A percentile compares a stretch with the other conserved stretches of the same genome.
Conservation (phyloP, 2,329 filamentous ascomycete species). For the Paraphoma chrysanthemicola region DNA sequence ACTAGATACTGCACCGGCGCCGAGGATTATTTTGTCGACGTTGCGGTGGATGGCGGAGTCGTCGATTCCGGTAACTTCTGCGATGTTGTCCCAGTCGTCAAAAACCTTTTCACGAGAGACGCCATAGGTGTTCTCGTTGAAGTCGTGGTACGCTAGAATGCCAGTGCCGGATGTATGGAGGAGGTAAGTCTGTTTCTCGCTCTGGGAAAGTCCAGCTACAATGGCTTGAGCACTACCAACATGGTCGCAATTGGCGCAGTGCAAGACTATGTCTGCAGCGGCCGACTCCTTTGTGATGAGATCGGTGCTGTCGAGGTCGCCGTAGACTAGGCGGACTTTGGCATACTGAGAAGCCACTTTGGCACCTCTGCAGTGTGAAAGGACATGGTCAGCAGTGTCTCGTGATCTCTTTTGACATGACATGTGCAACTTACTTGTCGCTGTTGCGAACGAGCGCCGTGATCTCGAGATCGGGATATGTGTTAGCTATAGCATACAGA, state of each 20-base stretch:
- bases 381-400: too few relatives aligned
- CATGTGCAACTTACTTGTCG: slow-evolving; percentile 41
- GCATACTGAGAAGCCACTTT: slow-evolving; percentile 55
- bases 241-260: slow-evolving; percentile 46
- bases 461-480: slow-evolving; percentile 58
- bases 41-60: slow-evolving; percentile 67
- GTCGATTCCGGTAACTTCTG: slow-evolving; percentile 62
- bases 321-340: slow-evolving; percentile 59
- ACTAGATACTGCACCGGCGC: slow-evolving; percentile 52
- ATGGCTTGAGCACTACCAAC: slow-evolving; percentile 32
- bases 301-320: slow-evolving; percentile 45
- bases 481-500: slow-evolving; percentile 46
- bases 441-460: slow-evolving; percentile 59
- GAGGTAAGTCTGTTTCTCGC: slow-evolving; percentile 55
- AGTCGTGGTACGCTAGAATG: slow-evolving; percentile 61
- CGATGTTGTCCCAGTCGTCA: slow-evolving; percentile 66
- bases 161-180: slow-evolving; percentile 65
- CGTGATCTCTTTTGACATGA: too few relatives aligned
- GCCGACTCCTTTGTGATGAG: slow-evolving; percentile 36
- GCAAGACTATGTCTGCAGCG: slow-evolving; percentile 39
- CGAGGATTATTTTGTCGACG: slow-evolving; percentile 73
- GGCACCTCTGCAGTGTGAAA: slow-evolving; percentile 38
- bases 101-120: slow-evolving; percentile 58
- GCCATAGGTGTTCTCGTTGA: slow-evolving; percentile 54
- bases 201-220: slow-evolving; percentile 46